Conservation (phyloP, 129 eudicot genomes). For the sunflower (Helianthus annuus) region DNA sequence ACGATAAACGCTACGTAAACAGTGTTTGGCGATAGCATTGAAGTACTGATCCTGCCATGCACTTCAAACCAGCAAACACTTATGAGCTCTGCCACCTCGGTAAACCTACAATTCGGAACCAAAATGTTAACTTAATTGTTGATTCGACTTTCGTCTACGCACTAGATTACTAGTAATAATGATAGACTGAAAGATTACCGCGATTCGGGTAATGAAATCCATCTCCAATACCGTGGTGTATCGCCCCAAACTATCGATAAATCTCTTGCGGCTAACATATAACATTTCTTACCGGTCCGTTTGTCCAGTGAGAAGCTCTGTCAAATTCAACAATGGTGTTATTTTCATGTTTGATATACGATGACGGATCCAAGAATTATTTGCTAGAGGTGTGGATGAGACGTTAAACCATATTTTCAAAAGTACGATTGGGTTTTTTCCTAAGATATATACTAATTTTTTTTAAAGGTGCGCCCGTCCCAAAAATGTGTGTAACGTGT, state of each 20-base stretch:
- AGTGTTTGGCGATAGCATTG: slow-evolving; percentile 62
- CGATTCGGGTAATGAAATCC: slow-evolving; percentile 44
- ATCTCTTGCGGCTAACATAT: slow-evolving; percentile 47
- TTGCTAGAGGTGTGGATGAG: too few relatives aligned
- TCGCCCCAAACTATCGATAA: slow-evolving; percentile 46
- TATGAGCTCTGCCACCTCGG: slow-evolving; percentile 71
- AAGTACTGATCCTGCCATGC: slow-evolving; percentile 49
- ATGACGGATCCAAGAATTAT: too few relatives aligned
- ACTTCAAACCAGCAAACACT: slow-evolving; percentile 87
- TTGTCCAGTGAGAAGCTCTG: slow-evolving; percentile 54
- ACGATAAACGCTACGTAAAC: slow-evolving; percentile 65
- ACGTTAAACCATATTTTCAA: too few relatives aligned
- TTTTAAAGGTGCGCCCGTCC: too few relatives aligned
- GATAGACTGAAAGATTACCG: slow-evolving; percentile 23
- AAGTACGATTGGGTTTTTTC: too few relatives aligned
- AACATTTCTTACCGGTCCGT: slow-evolving; percentile 47
- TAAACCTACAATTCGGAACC: slow-evolving; percentile 42
- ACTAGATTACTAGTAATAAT: background rate
- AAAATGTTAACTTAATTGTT: too few relatives aligned
- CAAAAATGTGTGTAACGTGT: too few relatives aligned
- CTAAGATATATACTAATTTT: too few relatives aligned
- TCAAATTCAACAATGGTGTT: background rate
- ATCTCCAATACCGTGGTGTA: slow-evolving; percentile 45
- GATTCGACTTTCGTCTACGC: too few relatives aligned
- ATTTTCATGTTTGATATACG: too few relatives aligned